Conservation (phyloP, 805 yeast species). For the Candida andamanensis region DNA sequence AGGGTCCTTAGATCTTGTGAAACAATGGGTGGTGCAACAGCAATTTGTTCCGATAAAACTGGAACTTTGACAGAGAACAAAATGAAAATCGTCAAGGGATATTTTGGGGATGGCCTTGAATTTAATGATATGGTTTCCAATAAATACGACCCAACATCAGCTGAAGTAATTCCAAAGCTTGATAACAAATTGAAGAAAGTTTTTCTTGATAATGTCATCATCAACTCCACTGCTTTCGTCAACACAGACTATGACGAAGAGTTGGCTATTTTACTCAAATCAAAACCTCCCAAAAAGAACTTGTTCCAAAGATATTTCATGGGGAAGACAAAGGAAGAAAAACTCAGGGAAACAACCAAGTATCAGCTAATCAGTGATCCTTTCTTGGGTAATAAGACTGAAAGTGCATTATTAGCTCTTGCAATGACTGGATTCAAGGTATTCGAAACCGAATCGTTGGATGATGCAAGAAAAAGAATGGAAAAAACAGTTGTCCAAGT, state of each 20-base stretch:
- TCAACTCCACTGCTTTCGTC: constrained; percentile 91
- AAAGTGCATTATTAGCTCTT: constrained; percentile 73
- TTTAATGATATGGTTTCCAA: constrained; percentile 45
- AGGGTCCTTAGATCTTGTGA: constrained; percentile 91
- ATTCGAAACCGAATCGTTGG: constrained; percentile 40
- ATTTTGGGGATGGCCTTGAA: constrained; percentile 47
- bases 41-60: constrained; percentile 94
- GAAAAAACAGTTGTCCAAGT: constrained; percentile 49
- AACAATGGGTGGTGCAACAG: constrained; percentile 98
- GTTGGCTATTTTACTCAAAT: constrained; percentile 18
- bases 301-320: constrained; percentile 23
- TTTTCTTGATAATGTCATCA: constrained; percentile 51
- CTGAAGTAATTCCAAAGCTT: constrained; percentile 17
- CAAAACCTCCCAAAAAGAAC: constrained; percentile 25
- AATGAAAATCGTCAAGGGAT: constrained; percentile 85
- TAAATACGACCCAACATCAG: constrained; percentile 18
- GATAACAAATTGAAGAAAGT: constrained; percentile 17
- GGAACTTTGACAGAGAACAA: constrained; percentile 93
- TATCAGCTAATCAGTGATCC: constrained; percentile 41
- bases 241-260: constrained; percentile 42
- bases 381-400: constrained; percentile 90
- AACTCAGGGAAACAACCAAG: constrained; percentile 9
- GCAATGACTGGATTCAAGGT: constrained; percentile 55
- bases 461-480: constrained; percentile 25
- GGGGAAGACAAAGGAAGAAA: constrained; percentile 9